Base-by-base conservation (phyloP, 139 green algal species). In the Spirogloea muscicola region DNA sequence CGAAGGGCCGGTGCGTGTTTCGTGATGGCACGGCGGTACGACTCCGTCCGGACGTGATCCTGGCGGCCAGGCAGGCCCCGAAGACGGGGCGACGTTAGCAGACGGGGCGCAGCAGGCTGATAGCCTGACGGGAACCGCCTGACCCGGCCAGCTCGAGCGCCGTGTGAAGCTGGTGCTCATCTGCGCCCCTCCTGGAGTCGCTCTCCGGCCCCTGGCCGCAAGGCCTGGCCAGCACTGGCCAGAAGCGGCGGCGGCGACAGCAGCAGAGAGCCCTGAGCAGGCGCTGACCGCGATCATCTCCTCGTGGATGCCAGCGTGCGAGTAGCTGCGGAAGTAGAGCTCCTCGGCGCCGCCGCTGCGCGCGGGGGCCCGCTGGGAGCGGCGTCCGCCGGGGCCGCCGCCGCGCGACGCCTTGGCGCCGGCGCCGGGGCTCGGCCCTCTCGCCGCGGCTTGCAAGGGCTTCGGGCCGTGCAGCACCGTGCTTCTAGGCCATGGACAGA, bases 241-340 rank as follows among this genome's bases (percentile, higher is more conserved):
- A 21, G 21, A 55, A 55, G 21, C 21, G 21, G 21, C 46, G 21
- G 21, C 46, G 21, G 21, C 46, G 21, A 55, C 46, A 68, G 6
- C 3, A 10, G 37, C n/a, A 29, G 29, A 31, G 29, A 68, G 59
- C 25, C 29, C 49, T 68, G 5, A 31, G 37, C 25, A 31, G 13
- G 58, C 33, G 27, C 62, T 16, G n/a, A 74, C 65, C 65, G 29
- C 63, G 2, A 77, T 77, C 68, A 77, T 77, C 58, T 77, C 68
- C 68, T 77, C 31, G 58, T 77, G 68, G 75, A 77, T 77, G 16
- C 68, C 59, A 5, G 60, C 4, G 58, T 77, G 29, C 21, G 68
- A 37, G 29, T 77, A 77, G 68, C 68, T 77, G n/a, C 75, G n/a
- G n/a, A 77, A 77, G 60, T 77, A 77, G 5, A 73, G 38, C 18